Base-by-base conservation (phyloP, 176 grass and related monocot species). In the Calamus simplicifolius region DNA sequence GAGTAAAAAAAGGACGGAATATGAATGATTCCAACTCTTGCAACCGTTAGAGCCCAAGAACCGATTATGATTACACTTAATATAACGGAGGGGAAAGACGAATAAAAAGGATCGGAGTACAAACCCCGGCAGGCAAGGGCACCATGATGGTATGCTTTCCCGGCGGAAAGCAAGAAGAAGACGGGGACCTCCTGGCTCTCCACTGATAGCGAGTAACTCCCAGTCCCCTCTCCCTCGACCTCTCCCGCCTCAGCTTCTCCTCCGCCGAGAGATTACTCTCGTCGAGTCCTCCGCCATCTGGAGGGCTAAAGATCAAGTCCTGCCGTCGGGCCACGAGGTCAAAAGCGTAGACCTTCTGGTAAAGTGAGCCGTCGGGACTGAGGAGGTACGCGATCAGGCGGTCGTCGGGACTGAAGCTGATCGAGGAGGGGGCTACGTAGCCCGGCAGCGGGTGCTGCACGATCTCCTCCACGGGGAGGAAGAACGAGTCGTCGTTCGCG, bases 341-440 rank as follows among this genome's bases (percentile, higher is more conserved):
- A 50, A 85, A 92, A 59, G 76, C 71, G 68, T 75, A 98, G 19
- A 92, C 88, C 49, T 92, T 83, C 2, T 88, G 84, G 79, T 92
- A 75, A 59, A 98, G 84, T 48, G 93, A 82, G 30, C 79, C 73
- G 52, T 98, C 93, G 27, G 93, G 84, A 62, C 88, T 98, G 75
- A 85, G 80, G 13, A 98, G 68, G 67, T 78, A 92, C 21, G 84
- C 73, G 27, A 98, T 71, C 52, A 78, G 67, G 50, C 88, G 73
- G 51, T 91, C 84, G 54, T 98, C 93, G 63, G 93, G 93, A 62
- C 87, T 89, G 77, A 98, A 98, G 76, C 79, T 85, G 56, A 98
- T 77, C 8, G 85, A 80, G 2, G 78, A 79, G 2, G 93, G 93
- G 23, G 69, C 73, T 15, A 57, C 84, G 81, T 85, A 98, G 5